Conservation (phyloP, 345 rosid genomes). For the Ceriops tagal region DNA sequence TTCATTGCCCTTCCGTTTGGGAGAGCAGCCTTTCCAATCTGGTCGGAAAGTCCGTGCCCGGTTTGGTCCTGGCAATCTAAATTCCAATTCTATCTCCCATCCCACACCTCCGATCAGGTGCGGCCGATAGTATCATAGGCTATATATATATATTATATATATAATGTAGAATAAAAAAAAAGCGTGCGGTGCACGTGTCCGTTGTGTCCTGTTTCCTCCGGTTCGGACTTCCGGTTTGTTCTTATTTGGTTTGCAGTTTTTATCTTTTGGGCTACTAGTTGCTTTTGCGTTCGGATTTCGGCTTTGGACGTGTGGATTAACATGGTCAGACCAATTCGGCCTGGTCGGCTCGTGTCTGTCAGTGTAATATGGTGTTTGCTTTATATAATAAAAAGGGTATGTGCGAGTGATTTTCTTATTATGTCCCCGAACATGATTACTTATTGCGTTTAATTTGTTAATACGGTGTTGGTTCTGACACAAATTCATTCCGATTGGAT, state of each 20-base stretch:
- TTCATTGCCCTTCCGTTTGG: constrained; percentile 72
- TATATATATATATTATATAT: not conserved
- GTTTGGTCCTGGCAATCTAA: constrained; percentile 74
- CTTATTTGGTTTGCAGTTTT: not conserved
- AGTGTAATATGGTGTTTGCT: too few species aligned
- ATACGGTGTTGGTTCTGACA: too few species aligned
- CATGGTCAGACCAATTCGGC: too few species aligned
- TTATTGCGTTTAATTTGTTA: too few species aligned
- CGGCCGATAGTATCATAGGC: constrained; percentile 11
- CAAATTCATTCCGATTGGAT: too few species aligned
- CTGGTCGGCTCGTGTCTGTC: too few species aligned
- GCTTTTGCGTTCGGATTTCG: not conserved
- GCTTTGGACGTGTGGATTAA: too few species aligned
- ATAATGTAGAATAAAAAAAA: not conserved
- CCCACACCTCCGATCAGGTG: constrained; percentile 27
- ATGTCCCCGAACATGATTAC: too few species aligned
- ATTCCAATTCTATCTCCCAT: not conserved
- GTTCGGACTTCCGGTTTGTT: too few species aligned
- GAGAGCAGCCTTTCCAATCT: constrained; percentile 71
- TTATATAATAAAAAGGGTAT: too few species aligned
- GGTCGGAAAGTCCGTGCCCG: constrained; percentile 86
- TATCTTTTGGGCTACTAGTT: not conserved
- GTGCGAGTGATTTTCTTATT: too few species aligned
- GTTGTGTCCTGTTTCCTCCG: not conserved
- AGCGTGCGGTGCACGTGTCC: not conserved